Conservation (phyloP, 139 green algal species). For the Micromonas pusilla region DNA sequence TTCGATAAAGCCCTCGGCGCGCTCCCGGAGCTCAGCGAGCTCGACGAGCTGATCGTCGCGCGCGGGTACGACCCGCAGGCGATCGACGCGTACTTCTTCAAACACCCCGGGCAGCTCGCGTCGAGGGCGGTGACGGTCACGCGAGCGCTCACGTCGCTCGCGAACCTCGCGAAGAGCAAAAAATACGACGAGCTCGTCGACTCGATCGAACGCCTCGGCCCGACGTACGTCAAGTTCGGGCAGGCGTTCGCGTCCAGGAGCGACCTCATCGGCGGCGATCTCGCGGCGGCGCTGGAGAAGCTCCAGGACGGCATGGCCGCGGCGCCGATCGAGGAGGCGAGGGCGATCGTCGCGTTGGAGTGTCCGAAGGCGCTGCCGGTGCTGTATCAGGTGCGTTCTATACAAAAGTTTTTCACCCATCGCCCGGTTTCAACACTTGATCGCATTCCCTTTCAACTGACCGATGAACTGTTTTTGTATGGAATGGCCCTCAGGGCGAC, state of each 20-base stretch:
- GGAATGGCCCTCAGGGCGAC: too few relatives aligned
- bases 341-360: neutral
- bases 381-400: too few relatives aligned
- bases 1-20: too few relatives aligned
- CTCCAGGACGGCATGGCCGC: slow-evolving; percentile 53
- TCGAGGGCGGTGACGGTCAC: neutral
- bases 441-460: too few relatives aligned
- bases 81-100: neutral
- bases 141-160: neutral
- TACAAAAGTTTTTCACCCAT: too few relatives aligned
- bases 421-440: too few relatives aligned
- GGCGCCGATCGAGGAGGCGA: slow-evolving; percentile 42
- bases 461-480: too few relatives aligned
- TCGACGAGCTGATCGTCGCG: neutral
- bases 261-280: slow-evolving; percentile 7
- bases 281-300: neutral
- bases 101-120: neutral
- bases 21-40: too few relatives aligned
- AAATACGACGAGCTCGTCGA: neutral
- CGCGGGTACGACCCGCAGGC: neutral
- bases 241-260: slow-evolving; percentile 10
- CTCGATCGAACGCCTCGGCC: neutral
- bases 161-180: neutral
- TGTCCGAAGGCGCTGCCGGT: neutral
- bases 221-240: slow-evolving; percentile 28